Evolutionary conservation across 192 early-diverging fungal species (phyloP).

Genomic region (Geosiphon pyriformis): DNA sequence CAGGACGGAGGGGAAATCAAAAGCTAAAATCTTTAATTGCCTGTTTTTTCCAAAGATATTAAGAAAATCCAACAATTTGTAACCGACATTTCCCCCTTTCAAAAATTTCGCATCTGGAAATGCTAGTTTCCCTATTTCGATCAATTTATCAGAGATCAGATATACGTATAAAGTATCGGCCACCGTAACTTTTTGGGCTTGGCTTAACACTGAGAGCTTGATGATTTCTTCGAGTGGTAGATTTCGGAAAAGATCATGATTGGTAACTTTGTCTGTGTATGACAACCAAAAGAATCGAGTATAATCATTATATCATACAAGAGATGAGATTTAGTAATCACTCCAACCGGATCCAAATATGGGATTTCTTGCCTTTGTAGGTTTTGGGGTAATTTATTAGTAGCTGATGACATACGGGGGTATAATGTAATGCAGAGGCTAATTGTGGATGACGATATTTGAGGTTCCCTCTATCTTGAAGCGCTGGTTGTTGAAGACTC

Average conservation of each 20-base stretch:
- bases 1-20: too few relatives aligned
- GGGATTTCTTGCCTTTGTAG: conserved; percentile 3
- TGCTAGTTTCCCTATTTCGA: conserved; percentile 39
- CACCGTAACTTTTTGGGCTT: conserved; percentile 41
- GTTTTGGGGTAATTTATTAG: background rate
- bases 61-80: conserved; percentile 64
- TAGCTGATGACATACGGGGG: background rate
- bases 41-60: conserved; percentile 64
- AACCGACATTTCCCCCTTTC: conserved; percentile 58
- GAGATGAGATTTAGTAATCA: too few relatives aligned
- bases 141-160: conserved; percentile 42
- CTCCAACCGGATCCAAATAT: too few relatives aligned
- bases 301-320: background rate
- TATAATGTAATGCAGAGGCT: conserved; percentile 48
- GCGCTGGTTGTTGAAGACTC: conserved; percentile 54
- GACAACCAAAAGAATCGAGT: background rate
- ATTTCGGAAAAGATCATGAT: conserved; percentile 38
- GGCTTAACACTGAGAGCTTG: conserved; percentile 48
- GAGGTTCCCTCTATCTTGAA: conserved; percentile 60
- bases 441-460: conserved; percentile 68
- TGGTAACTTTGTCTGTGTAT: conserved; percentile 24
- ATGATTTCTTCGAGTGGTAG: conserved; percentile 47
- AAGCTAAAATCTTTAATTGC: too few relatives aligned
- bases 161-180: conserved; percentile 51
- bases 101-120: conserved; percentile 45